Base-by-base conservation (phyloP, 1,139 yeast genomes). In the Pneumocystis wakefieldiae region DNA sequence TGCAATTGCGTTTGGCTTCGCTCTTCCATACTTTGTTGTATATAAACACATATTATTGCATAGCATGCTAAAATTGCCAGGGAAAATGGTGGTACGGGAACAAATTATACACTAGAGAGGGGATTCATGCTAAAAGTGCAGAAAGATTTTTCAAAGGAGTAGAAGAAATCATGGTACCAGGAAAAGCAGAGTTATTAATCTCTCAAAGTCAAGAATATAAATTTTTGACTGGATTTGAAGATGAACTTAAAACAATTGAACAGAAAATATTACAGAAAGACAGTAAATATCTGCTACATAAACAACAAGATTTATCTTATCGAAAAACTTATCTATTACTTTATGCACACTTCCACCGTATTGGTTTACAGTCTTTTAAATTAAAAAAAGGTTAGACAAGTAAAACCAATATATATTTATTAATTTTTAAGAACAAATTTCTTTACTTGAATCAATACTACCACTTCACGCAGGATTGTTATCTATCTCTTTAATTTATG, bases 51-150 rank as follows among this genome's bases (percentile, higher is more conserved):
- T 1, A 12, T 24, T 55, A 85, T 38, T 12, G 15, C 4, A 39
- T 19, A 28, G 14, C 7, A n/a, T 38, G 17, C 35, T 10, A 12
- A 35, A 32, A 19, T 5, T 15, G 8, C 1, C 17, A 64, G 67
- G 68, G 77, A 55, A 78, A 79, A 59, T 91, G 97, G 97, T 94
- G 99, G 99, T 78, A 79, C 63, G 83, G 83, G 65, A 89, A 89
- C 62, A 87, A 87, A 73, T 78, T 85, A 8, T 85, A 84, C 72
- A 94, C 97, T 57, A 87, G 85, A 69, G 84, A 83, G 70, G 96
- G 96, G 1, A 79, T 94, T 67, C 89, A 87, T 69, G 84, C 87
- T 61, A 82, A 83, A 38, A 87, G 97, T 29, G 96, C 98, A 57
- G 77, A 75, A 68, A 69, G 70, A 53, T 69, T 75, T 64, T 84